Evolutionary conservation across 371 early-diverging fungal species (phyloP), one percentile per base, ranked within the genome.

Genomic region (Rhizomucor miehei): DNA sequence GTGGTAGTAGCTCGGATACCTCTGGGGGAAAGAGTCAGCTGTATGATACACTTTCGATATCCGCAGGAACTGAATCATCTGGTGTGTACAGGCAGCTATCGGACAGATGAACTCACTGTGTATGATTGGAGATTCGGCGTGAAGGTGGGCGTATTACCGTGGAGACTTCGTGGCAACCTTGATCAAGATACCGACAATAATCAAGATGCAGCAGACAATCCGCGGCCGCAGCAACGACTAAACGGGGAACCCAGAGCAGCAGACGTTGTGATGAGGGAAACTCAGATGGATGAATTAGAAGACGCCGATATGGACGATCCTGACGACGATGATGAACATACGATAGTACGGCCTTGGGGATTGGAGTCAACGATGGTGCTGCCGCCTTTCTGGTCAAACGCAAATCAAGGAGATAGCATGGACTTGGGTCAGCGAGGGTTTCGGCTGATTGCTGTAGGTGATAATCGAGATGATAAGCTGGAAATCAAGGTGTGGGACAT

Each of bases 401-500:
- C 44, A 20, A 10, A 46, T 41, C 11, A 34, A 19, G 8, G 38
- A 2, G 1, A 19, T 41, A 35, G 43, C n/a, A 41, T 50, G 35
- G 61, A 60, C 39, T 38, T 61, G 50, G 68, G 57, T n/a, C 41
- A 54, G 17, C 60, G 59, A 6, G 68, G 68, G 14, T 56, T 68
- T 29, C 60, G 68, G 19, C 52, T 68, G 1, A 68, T 68, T 54
- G 68, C 68, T 9, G 68, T 68, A 37, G 68, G 68, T 10, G 68
- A 68, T 44, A 64, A 68, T 36, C 57, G 54, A 19, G 44, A 44
- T 4, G 69, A 67, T 34, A 63, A 65, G 19, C 51, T 75, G 12
- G 75, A 71, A 29, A 69, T 75, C 57, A 71, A 71, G 48, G 67
- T 75, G 0, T 75, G 75, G 75, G 75, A 75, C 46, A 75, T 75